phyloP scores from a whole-genome alignment of 2,329 filamentous ascomycete species.

The Alternaria triticimaculans region DNA sequence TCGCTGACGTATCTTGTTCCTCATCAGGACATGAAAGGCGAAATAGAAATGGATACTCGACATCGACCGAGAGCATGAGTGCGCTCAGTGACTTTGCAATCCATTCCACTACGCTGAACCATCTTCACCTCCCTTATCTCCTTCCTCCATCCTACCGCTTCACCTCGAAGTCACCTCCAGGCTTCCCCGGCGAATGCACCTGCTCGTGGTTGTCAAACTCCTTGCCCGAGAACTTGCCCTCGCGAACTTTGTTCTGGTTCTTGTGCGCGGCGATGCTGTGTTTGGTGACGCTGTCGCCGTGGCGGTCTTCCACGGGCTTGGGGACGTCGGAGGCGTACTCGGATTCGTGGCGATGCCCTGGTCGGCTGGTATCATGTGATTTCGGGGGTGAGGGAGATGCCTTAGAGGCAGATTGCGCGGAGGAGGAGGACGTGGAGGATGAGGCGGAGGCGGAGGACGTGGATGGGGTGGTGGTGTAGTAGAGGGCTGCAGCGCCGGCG shows the following conservation, averaged over 20 bases:
- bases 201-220: conserved; percentile 37
- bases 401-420: background rate
- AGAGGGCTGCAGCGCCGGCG: conserved; percentile 19
- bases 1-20: background rate
- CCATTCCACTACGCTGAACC: background rate
- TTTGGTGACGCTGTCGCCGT: conserved; percentile 32
- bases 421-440: background rate
- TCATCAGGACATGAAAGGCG: no score
- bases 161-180: conserved; percentile 30
- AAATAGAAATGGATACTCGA: no score
- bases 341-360: conserved; percentile 14
- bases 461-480: conserved; percentile 19
- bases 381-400: background rate
- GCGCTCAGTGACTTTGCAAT: background rate
- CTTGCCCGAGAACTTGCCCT: conserved; percentile 31
- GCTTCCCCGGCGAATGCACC: conserved; percentile 24
- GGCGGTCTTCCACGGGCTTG: conserved; percentile 35
- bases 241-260: conserved; percentile 30
- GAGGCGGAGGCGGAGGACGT: background rate
- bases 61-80: background rate
- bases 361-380: background rate
- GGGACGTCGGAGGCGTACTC: conserved; percentile 25
- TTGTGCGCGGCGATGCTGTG: conserved; percentile 35
- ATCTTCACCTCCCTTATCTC: background rate
- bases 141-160: conserved; percentile 14